A percentile compares a stretch with the other conserved stretches of the same genome.
Conservation (phyloP, 768 basidiomycete species). For the Mycena vitilis region DNA sequence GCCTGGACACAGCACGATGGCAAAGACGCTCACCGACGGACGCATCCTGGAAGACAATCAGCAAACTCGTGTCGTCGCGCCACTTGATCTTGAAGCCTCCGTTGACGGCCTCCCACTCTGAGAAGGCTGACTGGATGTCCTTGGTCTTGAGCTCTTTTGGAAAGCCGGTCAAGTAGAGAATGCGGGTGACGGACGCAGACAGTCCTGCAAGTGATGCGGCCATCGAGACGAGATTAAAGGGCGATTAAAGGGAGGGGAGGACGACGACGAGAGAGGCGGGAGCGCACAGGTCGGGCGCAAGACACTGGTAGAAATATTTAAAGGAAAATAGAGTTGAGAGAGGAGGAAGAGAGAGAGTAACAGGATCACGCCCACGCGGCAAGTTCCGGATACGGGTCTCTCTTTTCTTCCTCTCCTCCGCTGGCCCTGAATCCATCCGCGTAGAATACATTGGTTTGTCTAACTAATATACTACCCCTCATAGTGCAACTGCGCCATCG, state of each 20-base stretch:
- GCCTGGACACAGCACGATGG: conserved; percentile 8
- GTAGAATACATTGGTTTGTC: conserved; percentile 5
- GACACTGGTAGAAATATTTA: conserved; percentile 31
- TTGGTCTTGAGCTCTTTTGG: conserved; percentile 96
- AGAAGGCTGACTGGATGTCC: conserved; percentile 92
- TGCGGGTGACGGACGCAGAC: conserved; percentile 95
- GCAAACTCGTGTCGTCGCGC: conserved; percentile 95
- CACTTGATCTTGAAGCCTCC: conserved; percentile 99
- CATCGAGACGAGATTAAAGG: conserved; percentile 56
- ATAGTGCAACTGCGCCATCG: conserved; percentile 7
- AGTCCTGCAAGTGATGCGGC: conserved; percentile 81
- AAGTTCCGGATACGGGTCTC: background rate
- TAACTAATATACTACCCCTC: background rate
- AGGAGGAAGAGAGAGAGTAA: conserved; percentile 18
- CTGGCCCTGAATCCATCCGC: no score
- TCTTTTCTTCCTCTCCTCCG: background rate
- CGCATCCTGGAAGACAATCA: conserved; percentile 95
- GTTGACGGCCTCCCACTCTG: conserved; percentile 84
- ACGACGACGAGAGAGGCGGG: conserved; percentile 38
- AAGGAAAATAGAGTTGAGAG: conserved; percentile 26
- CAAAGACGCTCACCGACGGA: conserved; percentile 76
- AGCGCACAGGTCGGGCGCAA: conserved; percentile 38
- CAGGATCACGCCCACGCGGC: background rate
- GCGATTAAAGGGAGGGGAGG: conserved; percentile 40
- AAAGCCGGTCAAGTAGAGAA: conserved; percentile 93